phyloP scores from a whole-genome alignment of 371 early-diverging fungal genomes.

The Mucor indicus region DNA sequence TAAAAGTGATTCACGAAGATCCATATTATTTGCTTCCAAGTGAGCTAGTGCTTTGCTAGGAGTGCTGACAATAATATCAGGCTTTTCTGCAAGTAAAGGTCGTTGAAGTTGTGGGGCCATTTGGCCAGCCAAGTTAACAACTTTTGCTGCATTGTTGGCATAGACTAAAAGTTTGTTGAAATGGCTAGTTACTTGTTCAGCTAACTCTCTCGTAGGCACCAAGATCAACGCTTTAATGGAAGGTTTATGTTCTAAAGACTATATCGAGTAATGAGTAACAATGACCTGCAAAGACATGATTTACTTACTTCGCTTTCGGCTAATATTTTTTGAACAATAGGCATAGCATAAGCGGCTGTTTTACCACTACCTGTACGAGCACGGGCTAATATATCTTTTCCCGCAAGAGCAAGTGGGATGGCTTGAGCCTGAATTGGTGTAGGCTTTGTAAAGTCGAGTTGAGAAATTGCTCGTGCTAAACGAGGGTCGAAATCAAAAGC shows the following conservation, averaged over 20 bases:
- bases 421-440: slow-evolving; percentile 94
- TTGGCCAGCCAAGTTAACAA: slow-evolving; percentile 73
- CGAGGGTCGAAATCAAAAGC: slow-evolving; percentile 82
- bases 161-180: slow-evolving; percentile 71
- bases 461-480: slow-evolving; percentile 81
- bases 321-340: slow-evolving; percentile 90
- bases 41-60: slow-evolving; percentile 78
- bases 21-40: slow-evolving; percentile 61
- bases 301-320: slow-evolving; percentile 57
- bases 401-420: slow-evolving; percentile 94
- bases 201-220: slow-evolving; percentile 96
- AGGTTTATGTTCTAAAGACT: slow-evolving; percentile 17
- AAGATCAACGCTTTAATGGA: slow-evolving; percentile 63
- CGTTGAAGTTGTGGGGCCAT: slow-evolving; percentile 61
- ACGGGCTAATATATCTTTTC: slow-evolving; percentile 95
- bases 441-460: slow-evolving; percentile 76
- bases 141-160: slow-evolving; percentile 65
- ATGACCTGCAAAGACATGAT: neutral
- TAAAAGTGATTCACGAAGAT: slow-evolving; percentile 61
- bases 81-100: slow-evolving; percentile 78
- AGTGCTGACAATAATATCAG: slow-evolving; percentile 84
- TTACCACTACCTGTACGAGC: slow-evolving; percentile 99
- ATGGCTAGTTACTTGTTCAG: slow-evolving; percentile 85
- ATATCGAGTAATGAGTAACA: neutral
- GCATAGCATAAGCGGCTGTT: slow-evolving; percentile 96